Conservation (phyloP, 2,329 filamentous ascomycete species). For the Aspergillus ochraceus region DNA sequence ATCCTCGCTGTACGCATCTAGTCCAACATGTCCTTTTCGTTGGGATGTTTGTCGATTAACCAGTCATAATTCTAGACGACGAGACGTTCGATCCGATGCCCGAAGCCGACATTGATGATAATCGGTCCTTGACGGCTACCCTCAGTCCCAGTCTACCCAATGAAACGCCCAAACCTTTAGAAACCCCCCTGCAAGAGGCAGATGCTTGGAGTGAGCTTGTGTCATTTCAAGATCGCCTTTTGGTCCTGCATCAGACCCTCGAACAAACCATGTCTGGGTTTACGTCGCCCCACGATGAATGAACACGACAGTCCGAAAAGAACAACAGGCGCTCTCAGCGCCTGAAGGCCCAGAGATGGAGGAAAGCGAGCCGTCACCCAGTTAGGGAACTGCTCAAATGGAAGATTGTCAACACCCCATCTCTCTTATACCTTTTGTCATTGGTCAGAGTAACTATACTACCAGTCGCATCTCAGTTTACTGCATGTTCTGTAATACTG, state of each 20-base stretch:
- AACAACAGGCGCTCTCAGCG: background rate
- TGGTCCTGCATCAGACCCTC: conserved; percentile 18
- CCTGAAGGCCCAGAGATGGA: background rate
- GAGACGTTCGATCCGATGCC: conserved; percentile 26
- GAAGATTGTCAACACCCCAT: background rate
- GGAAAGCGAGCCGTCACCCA: background rate
- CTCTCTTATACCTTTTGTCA: background rate
- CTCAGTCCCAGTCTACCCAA: conserved; percentile 14
- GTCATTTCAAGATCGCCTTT: conserved; percentile 19
- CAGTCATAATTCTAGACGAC: conserved; percentile 15
- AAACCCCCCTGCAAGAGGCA: conserved; percentile 1
- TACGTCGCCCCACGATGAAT: conserved; percentile 15
- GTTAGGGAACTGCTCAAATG: background rate
- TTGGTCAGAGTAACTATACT: background rate
- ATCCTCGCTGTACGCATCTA: background rate
- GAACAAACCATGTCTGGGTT: conserved; percentile 17
- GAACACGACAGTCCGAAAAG: conserved; percentile 2
- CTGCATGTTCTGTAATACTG: conserved; percentile 13
- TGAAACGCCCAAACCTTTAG: conserved; percentile 13
- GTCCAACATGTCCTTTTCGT: background rate
- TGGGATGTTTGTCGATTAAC: background rate
- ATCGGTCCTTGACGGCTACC: conserved; percentile 20
- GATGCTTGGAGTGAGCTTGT: conserved; percentile 17
- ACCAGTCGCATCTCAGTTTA: background rate
- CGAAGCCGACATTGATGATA: conserved; percentile 29